phyloP scores from a whole-genome alignment of 2,329 filamentous ascomycete species.

The Ascocoryne sarcoides region DNA sequence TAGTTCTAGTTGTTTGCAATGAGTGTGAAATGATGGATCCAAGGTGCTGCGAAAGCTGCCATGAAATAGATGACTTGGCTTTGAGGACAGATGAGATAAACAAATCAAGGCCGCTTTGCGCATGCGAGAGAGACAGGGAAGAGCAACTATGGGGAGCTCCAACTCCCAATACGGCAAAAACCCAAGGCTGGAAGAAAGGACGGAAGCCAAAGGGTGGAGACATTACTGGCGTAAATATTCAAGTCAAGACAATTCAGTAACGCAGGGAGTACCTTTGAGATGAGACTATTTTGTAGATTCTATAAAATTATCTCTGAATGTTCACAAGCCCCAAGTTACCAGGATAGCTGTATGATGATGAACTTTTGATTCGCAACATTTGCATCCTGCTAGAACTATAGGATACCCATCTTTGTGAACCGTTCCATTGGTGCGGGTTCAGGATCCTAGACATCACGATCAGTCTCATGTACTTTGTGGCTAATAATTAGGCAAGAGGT shows the following conservation, averaged over 20 bases:
- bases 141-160: constrained; percentile 23
- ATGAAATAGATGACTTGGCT: constrained; percentile 10
- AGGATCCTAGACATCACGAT: no score
- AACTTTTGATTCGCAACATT: no score
- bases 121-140: constrained; percentile 26
- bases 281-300: no score
- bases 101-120: constrained; percentile 19
- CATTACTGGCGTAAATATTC: constrained; percentile 11
- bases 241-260: constrained; percentile 11
- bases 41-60: constrained; percentile 25
- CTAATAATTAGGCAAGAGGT: no score
- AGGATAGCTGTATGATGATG: no score
- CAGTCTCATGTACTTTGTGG: no score
- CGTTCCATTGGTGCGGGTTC: no score
- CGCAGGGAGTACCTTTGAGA: no score
- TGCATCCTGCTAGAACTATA: no score
- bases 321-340: no score
- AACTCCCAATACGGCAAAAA: constrained; percentile 11
- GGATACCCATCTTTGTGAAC: no score
- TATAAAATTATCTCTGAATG: no score
- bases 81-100: neutral
- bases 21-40: constrained; percentile 19
- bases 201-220: constrained; percentile 1
- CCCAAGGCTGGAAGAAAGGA: constrained; percentile 11
- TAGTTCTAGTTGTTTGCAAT: constrained; percentile 26